Evolutionary conservation across 2,329 filamentous ascomycete genomes (phyloP).

Genomic region (Fragosphaeria purpurea): DNA sequence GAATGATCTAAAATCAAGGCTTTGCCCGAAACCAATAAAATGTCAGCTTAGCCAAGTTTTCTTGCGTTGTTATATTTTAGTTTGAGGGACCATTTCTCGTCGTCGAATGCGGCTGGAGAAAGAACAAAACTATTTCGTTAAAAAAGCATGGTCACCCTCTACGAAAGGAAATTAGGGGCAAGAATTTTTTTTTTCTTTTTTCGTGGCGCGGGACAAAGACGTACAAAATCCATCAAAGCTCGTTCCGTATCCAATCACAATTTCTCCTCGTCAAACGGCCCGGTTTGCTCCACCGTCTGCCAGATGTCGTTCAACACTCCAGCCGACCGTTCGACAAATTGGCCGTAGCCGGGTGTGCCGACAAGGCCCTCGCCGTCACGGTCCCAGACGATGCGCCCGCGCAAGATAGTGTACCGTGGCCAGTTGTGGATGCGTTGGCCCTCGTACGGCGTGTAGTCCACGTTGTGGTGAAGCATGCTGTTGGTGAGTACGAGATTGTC

Average conservation of each 20-base stretch:
- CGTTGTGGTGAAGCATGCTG: slow-evolving; percentile 47
- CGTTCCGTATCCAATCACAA: slow-evolving; percentile 1
- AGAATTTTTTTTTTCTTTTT: no score
- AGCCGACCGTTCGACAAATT: slow-evolving; percentile 34
- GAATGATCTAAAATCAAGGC: no score
- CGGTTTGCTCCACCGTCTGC: slow-evolving; percentile 11
- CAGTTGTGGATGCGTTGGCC: slow-evolving; percentile 46
- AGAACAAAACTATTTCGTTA: no score
- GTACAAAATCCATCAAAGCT: no score
- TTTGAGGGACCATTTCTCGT: no score
- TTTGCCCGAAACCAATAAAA: no score
- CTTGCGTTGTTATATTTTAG: no score
- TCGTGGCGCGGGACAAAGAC: no score
- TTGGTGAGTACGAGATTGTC: slow-evolving; percentile 32
- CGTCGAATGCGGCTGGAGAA: no score
- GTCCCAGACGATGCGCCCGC: slow-evolving; percentile 50
- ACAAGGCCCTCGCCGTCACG: slow-evolving; percentile 39
- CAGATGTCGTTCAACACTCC: slow-evolving; percentile 15
- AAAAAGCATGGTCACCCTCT: no score
- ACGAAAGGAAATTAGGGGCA: no score
- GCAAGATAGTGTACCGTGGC: slow-evolving; percentile 50
- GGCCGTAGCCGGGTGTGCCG: slow-evolving; percentile 36
- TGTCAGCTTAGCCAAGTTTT: no score
- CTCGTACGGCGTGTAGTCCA: slow-evolving; percentile 55
- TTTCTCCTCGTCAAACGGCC: slow-evolving; percentile 13